phyloP scores from a whole-genome alignment of 208 protist genomes.

The Leishmania turanica region DNA sequence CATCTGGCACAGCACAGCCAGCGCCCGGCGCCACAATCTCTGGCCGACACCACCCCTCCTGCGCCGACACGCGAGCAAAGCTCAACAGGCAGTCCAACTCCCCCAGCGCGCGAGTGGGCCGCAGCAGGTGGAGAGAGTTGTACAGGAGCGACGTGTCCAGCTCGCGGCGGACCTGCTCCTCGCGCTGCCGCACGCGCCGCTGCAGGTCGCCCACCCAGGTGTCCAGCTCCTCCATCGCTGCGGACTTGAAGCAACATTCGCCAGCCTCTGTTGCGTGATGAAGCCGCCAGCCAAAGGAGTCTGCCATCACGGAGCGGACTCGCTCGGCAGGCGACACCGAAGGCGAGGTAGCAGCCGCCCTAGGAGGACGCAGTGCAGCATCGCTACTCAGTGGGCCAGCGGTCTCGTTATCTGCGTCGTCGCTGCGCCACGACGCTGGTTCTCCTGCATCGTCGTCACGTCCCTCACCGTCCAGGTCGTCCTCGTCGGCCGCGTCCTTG shows the following conservation, averaged over 20 bases:
- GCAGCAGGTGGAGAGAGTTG: constrained; percentile 64
- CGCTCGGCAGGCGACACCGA: neutral
- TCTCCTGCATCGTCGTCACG: neutral
- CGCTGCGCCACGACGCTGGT: neutral
- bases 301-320: constrained; percentile 22
- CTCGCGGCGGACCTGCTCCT: constrained; percentile 57
- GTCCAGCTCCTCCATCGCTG: constrained; percentile 64
- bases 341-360: neutral
- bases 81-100: constrained; percentile 81
- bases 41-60: constrained; percentile 71
- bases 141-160: constrained; percentile 69
- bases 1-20: neutral
- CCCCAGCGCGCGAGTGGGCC: constrained; percentile 46
- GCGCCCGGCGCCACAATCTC: constrained; percentile 8
- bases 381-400: neutral
- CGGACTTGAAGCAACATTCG: constrained; percentile 74
- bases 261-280: constrained; percentile 36
- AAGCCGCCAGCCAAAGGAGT: constrained; percentile 38
- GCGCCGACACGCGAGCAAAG: constrained; percentile 65
- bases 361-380: neutral
- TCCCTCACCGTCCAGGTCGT: neutral
- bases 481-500: neutral
- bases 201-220: constrained; percentile 73
- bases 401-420: neutral
- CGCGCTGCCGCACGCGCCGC: constrained; percentile 58